Base-by-base conservation (phyloP, 2,329 filamentous ascomycete species). In the Beauveria australis region DNA sequence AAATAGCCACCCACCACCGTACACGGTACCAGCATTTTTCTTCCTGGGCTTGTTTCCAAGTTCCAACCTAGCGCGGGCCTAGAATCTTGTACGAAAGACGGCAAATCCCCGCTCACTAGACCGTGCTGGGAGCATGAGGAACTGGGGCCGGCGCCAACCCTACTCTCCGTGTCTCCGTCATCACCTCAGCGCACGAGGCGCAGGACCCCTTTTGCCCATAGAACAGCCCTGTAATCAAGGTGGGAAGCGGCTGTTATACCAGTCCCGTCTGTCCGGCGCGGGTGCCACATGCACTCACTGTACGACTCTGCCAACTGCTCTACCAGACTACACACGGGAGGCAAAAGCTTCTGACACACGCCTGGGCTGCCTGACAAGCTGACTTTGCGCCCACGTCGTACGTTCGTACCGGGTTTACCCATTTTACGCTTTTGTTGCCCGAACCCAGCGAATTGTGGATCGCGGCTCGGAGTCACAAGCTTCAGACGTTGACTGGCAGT, bases 401-500 rank as follows among this genome's bases (percentile, higher is more conserved):
- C 56, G 56, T 60, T 54, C 40, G 40, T 60, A 28, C 30, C 30
- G 48, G 56, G 37, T 52, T 44, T 52, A 18, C 24, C 56, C 47
- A 51, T 33, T 33, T 44, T 40, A 26, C 56, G 26, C 18, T 41
- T 33, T 16, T 41, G 12, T 52, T 24, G 18, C 37, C 60, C 60
- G 53, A 61, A 61, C 60, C 60, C 60, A 61, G 53, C 53, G 48
- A 58, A 57, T 61, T 57, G 60, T 57, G 59, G 58, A 60, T 60
- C 58, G 51, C 58, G 60, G 48, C 46, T 61, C 60, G 60, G 53
- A 48, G 30, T 61, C 60, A 61, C 60, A 61, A 61, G 60, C 60
- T 57, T 60, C 43, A 54, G 16, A 33, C 18, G 37, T 7, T 24
- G 43, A 18, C 41, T 54, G 41, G 51, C 51, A 46, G 49, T 60